Evolutionary conservation across 345 rosid species (phyloP), one percentile per base, ranked within the genome.

Genomic region (Zanthoxylum bungeanum): DNA sequence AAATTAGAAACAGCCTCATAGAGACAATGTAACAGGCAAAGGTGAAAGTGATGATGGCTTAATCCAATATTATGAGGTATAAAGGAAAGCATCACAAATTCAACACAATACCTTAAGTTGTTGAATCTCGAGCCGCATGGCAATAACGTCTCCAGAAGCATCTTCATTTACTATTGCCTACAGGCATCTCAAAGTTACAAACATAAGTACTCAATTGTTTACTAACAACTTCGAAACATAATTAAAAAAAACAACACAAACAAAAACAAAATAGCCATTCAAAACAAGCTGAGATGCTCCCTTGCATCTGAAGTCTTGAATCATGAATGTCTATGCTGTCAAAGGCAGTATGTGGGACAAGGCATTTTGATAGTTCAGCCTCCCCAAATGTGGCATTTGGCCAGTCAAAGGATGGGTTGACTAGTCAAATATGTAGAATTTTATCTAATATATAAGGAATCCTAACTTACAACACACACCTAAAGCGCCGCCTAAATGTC

Each of bases 131-230:
- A 84, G 61, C 60, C 99, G 80, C 99, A 95, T 92, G 60, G 93
- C 88, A 81, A 92, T 82, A 62, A 92, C 93, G 87, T 95, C 98
- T 67, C 99, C 99, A 37, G 93, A 91, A 64, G 99, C 91, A 83
- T 95, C 99, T 85, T 95, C 99, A 60, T 95, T 95, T 68, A 95
- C 84, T 73, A 95, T 84, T 59, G 98, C 99, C 99, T 95, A 80
- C 70, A 73, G 47, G n/a, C n/a, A n/a, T n/a, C n/a, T n/a, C n/a
- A n/a, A 46, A 56, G 14, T 12, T 24, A 47, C 24, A 28, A 56
- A 49, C 4, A 36, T 31, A 58, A 64, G 22, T 2, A 56, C 33
- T 39, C 59, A 24, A 72, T 67, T 5, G 33, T 21, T 21, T 58
- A 63, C 44, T 27, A 42, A 27, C 19, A 9, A 39, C 52, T 64